Evolutionary conservation across 495 filamentous ascomycete genomes (phyloP), one percentile per base, ranked within the genome.

Genomic region (Penicillium parvum): DNA sequence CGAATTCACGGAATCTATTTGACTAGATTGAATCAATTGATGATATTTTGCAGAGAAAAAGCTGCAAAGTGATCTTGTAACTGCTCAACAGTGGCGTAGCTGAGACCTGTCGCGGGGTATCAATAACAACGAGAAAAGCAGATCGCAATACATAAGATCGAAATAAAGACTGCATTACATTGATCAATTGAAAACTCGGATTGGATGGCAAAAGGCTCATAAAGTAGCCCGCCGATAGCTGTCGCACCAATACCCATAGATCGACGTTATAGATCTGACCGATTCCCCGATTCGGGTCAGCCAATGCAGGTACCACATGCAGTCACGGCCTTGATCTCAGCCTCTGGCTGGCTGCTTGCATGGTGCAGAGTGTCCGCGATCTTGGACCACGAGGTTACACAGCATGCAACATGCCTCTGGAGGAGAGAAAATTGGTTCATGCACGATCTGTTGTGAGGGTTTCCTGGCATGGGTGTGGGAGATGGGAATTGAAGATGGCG

Each of bases 291-390:
- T 28, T 37, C 27, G 34, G 32, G 39, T 35, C 40, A 38, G 37
- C 27, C 17, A 16, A 53, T 40, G 56, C 56, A 59, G 56, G 56
- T 59, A 58, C 51, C 20, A 30, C 27, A 28, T 32, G 41, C 28
- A 50, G n/a, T n/a, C 45, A 45, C 35, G 49, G 16, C 12, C 48
- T 35, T n/a, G 19, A 35, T 36, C 26, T 49, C 41, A 55, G 47
- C 47, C 51, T 58, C 55, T 47, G 29, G 35, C 39, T 40, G 27
- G 25, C 44, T 19, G 41, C 45, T 11, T n/a, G n/a, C n/a, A n/a
- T n/a, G 19, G 22, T 36, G 40, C 34, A 35, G 12, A 16, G 21
- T 25, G n/a, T 36, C 11, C 36, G 32, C 33, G 14, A 32, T 37
- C 5, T 34, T 23, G 15, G 29, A 35, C 46, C 37, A 54, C 27